phyloP scores from a whole-genome alignment of 2,329 filamentous ascomycete species.

The Cercospora citrullina region DNA sequence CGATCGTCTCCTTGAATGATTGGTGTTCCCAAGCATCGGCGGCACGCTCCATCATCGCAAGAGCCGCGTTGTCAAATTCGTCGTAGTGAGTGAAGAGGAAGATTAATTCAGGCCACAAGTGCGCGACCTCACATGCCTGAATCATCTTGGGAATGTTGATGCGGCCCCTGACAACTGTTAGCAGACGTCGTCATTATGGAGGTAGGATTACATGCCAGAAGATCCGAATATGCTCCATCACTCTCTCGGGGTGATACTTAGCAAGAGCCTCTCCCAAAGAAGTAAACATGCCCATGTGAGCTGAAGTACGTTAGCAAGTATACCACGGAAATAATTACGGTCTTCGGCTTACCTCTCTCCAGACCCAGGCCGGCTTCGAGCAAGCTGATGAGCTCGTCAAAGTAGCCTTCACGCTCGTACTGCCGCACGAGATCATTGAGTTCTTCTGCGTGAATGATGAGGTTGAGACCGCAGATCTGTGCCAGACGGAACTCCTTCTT shows the following conservation, averaged over 20 bases:
- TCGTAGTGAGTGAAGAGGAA: slow-evolving; percentile 99
- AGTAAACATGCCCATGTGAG: slow-evolving; percentile 97
- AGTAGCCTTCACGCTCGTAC: slow-evolving; percentile 96
- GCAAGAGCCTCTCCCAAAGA: slow-evolving; percentile 86
- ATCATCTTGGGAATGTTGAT: slow-evolving; percentile 69
- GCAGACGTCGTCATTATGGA: neutral
- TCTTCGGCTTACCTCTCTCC: slow-evolving; percentile 53
- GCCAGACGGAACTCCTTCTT: slow-evolving; percentile 99
- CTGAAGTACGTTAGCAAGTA: slow-evolving; percentile 44
- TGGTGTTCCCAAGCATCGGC: slow-evolving; percentile 99
- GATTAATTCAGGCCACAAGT: slow-evolving; percentile 94
- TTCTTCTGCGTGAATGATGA: slow-evolving; percentile 97
- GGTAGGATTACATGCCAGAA: slow-evolving; percentile 62
- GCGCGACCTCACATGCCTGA: slow-evolving; percentile 81
- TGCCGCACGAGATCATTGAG: slow-evolving; percentile 89
- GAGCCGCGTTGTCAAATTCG: slow-evolving; percentile 93
- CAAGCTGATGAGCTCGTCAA: slow-evolving; percentile 92
- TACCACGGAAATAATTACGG: neutral
- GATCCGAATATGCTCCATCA: slow-evolving; percentile 98
- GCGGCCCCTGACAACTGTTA: slow-evolving; percentile 56
- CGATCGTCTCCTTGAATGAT: slow-evolving; percentile 97
- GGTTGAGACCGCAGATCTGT: slow-evolving; percentile 96
- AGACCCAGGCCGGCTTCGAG: slow-evolving; percentile 93
- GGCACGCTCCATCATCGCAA: slow-evolving; percentile 96
- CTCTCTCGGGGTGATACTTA: slow-evolving; percentile 90